These are phyloP conservation scores for Yueomyces sp. DNA, from an alignment of 805 yeast species.

Conservation along the genomic window DNA sequence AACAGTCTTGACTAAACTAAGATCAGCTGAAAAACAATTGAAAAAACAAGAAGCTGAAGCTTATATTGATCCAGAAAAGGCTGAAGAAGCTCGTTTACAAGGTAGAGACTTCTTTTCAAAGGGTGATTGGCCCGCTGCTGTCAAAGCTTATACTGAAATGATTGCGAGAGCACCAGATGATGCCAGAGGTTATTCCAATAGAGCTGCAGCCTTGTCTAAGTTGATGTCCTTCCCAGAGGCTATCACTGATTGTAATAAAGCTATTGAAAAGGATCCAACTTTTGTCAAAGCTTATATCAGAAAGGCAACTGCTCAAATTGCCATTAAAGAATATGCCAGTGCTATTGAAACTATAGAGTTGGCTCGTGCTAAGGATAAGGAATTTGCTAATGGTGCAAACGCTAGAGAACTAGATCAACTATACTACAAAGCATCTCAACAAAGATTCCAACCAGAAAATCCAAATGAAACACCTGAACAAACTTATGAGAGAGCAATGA, in stretches of 20 bases:
- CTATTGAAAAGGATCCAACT: slow-evolving; percentile 75
- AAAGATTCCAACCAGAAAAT: slow-evolving; percentile 69
- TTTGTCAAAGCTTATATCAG: slow-evolving; percentile 93
- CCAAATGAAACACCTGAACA: slow-evolving; percentile 85
- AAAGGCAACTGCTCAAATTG: slow-evolving; percentile 88
- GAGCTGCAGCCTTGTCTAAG: slow-evolving; percentile 94
- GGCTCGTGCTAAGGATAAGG: slow-evolving; percentile 66
- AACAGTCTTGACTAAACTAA: slow-evolving; percentile 75
- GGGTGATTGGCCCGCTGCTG: slow-evolving; percentile 95
- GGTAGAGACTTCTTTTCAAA: slow-evolving; percentile 84
- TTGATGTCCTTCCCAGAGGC: slow-evolving; percentile 97
- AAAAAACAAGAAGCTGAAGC: slow-evolving; percentile 65
- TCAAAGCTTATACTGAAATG: slow-evolving; percentile 90
- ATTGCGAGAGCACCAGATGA: slow-evolving; percentile 93
- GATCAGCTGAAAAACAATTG: slow-evolving; percentile 75
- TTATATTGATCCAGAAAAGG: slow-evolving; percentile 80
- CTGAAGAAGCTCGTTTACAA: slow-evolving; percentile 86
- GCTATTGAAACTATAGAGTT: slow-evolving; percentile 68
- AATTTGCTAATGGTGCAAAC: slow-evolving; percentile 45
- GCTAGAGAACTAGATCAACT: slow-evolving; percentile 71
- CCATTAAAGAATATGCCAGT: slow-evolving; percentile 73
- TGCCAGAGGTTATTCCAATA: slow-evolving; percentile 91
- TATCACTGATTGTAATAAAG: slow-evolving; percentile 78
- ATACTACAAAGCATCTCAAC: slow-evolving; percentile 59
- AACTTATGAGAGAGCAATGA: slow-evolving; percentile 77